These are phyloP conservation scores for Gossypium arboreum DNA, from an alignment of 345 rosid species.

Conservation along the genomic window DNA sequence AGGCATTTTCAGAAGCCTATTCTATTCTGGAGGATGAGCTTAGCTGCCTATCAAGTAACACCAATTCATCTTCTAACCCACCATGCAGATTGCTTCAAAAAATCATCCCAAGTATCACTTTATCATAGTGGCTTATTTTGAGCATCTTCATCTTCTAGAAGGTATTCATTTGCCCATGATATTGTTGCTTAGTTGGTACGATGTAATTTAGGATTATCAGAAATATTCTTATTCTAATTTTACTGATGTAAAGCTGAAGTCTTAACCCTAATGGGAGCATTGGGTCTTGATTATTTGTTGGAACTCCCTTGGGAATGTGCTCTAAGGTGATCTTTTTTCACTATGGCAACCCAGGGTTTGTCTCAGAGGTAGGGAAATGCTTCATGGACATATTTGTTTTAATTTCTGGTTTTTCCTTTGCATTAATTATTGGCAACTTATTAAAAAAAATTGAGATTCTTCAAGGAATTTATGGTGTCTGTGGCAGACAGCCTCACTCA, in stretches of 20 bases:
- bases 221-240: neutral
- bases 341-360: neutral
- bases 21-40: slow-evolving; percentile 77
- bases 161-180: neutral
- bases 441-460: neutral
- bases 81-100: slow-evolving; percentile 59
- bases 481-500: neutral
- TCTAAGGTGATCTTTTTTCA: slow-evolving; percentile 1
- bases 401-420: neutral
- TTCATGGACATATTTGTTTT: neutral
- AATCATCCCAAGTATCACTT: slow-evolving; percentile 66
- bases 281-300: neutral
- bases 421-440: neutral
- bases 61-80: slow-evolving; percentile 37
- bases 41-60: slow-evolving; percentile 38
- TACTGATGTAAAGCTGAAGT: slow-evolving; percentile 4
- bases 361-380: neutral
- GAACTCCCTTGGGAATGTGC: neutral
- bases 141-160: neutral
- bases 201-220: neutral
- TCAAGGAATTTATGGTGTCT: neutral
- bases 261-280: slow-evolving; percentile 1
- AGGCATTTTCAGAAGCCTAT: slow-evolving; percentile 98
- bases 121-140: neutral
- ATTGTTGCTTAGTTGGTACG: neutral